Base-by-base conservation (phyloP, 306 rosid genomes). In the Arachis stenosperma region DNA sequence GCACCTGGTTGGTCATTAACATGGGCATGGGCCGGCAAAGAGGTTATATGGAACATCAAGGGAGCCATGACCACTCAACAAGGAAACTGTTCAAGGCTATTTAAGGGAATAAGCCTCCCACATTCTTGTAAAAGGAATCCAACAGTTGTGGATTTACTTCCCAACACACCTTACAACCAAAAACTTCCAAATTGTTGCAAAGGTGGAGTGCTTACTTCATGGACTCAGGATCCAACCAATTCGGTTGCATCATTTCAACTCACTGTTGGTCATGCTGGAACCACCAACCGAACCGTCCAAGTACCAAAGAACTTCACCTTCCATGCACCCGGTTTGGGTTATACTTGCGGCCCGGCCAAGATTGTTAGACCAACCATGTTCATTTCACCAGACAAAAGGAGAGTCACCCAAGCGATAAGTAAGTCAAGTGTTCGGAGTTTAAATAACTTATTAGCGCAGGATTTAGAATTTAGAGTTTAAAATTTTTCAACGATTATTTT, bases 11-110 rank as follows among this genome's bases (percentile, higher is more conserved):
- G 98, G 98, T 61, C 79, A 4, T 58, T 92, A 8, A 88, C 87
- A 77, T 92, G 98, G 98, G 83, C 88, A 30, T 92, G 98, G 98
- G 85, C 88, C 1, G 90, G 85, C 83, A 90, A 87, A 78, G 98
- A 92, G 85, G 80, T 92, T 52, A 92, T 92, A 65, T 92, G 98
- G 98, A 77, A 51, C 76, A 90, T 90, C 91, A 15, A 84, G 50
- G 98, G 98, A 41, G 90, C 86, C 53, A 89, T 90, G 58, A 39
- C 96, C 60, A 92, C 95, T 5, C 97, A 92, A 14, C 92, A 92
- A 79, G 98, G 98, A 9, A 96, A 92, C 59, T 92, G 98, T 73
- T 92, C 98, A n/a, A 84, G 79, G 52, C 88, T 22, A 22, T 22
- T 70, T 61, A 92, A 88, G 72, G 84, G 67, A 15, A 15, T 75